A percentile compares a stretch with the other conserved stretches of the same genome.
Conservation (phyloP, 1,284 basidiomycete genomes). For the Baeospora myosura region DNA sequence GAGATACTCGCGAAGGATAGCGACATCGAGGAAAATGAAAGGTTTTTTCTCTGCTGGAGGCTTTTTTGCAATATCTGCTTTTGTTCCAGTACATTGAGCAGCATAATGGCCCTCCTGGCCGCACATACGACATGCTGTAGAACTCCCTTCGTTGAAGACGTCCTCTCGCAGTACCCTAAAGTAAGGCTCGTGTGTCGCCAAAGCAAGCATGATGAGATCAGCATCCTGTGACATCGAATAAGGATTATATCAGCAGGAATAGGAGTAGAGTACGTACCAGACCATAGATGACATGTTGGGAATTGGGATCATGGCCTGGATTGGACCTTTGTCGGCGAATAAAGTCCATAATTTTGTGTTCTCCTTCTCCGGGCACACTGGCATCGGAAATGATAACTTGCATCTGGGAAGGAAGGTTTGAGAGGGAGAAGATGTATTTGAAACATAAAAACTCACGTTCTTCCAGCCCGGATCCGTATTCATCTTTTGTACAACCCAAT, state of each 20-base stretch:
- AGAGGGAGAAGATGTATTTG: neutral
- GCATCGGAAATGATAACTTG: conserved; percentile 97
- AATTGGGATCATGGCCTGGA: conserved; percentile 89
- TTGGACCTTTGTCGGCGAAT: conserved; percentile 88
- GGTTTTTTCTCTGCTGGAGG: conserved; percentile 83
- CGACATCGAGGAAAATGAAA: conserved; percentile 98
- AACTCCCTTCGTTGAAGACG: conserved; percentile 85
- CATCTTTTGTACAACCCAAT: conserved; percentile 96
- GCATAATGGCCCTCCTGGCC: conserved; percentile 93
- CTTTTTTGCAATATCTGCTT: conserved; percentile 57
- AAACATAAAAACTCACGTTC: conserved; percentile 43
- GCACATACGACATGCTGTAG: conserved; percentile 81
- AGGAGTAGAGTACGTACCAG: conserved; percentile 48
- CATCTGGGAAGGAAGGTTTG: conserved; percentile 42
- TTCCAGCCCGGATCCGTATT: conserved; percentile 97
- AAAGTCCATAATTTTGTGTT: conserved; percentile 99
- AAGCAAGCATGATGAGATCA: conserved; percentile 96
- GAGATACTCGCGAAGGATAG: conserved; percentile 93
- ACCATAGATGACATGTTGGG: conserved; percentile 95
- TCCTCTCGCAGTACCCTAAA: conserved; percentile 98
- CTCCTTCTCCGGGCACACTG: conserved; percentile 95
- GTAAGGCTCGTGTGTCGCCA: conserved; percentile 97
- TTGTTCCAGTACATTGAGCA: conserved; percentile 81
- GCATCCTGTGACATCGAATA: conserved; percentile 65
- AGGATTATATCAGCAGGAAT: conserved; percentile 9